Percentiles rank a stretch among this genome's conserved stretches.
Conservation (phyloP, 2,329 filamentous ascomycete species). For the Aspergillus udagawae region DNA sequence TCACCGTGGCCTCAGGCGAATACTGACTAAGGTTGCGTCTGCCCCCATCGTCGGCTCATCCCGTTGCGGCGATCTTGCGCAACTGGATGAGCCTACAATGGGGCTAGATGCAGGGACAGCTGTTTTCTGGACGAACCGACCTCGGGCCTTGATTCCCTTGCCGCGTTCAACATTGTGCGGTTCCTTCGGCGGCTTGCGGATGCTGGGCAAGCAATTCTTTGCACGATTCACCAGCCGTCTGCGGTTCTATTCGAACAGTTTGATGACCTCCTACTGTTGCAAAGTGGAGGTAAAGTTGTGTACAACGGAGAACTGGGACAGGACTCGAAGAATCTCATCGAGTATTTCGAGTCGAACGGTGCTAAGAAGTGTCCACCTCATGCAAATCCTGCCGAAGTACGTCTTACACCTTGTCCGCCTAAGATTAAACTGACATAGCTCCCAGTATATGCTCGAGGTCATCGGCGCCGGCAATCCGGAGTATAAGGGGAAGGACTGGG, state of each 20-base stretch:
- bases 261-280: constrained; percentile 73
- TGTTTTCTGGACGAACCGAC: constrained; percentile 58
- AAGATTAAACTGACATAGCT: background rate
- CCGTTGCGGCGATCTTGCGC: no score
- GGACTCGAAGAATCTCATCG: constrained; percentile 67
- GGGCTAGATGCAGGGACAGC: no score
- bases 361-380: constrained; percentile 55
- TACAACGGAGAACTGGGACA: constrained; percentile 83
- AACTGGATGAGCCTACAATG: no score
- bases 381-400: constrained; percentile 66
- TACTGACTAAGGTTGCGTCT: no score
- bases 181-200: constrained; percentile 60
- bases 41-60: no score
- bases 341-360: constrained; percentile 64
- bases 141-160: constrained; percentile 64
- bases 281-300: constrained; percentile 73
- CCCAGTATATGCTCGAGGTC: constrained; percentile 75
- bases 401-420: background rate
- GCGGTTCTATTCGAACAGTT: constrained; percentile 85
- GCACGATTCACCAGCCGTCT: constrained; percentile 88
- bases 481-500: constrained; percentile 60
- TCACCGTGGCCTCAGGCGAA: no score
- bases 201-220: constrained; percentile 83
- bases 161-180: constrained; percentile 61
- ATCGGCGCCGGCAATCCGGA: constrained; percentile 62